phyloP scores from a whole-genome alignment of 2,329 filamentous ascomycete genomes.

The Pleomassaria siparia region DNA sequence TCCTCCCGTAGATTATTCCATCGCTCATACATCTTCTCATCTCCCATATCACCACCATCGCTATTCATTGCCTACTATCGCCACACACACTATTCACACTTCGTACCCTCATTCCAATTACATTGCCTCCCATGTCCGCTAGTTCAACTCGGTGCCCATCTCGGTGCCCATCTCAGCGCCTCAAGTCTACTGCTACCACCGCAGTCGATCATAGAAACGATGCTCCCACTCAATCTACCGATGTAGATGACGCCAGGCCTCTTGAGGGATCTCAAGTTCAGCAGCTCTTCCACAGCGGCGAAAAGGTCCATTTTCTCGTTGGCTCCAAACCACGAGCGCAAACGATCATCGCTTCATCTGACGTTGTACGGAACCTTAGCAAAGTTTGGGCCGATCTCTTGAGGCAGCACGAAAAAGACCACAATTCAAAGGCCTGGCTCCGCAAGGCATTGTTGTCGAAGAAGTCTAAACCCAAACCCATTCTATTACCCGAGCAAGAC shows the following conservation, averaged over 20 bases:
- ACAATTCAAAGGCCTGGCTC: neutral
- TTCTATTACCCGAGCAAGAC: slow-evolving; percentile 35
- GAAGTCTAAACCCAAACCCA: slow-evolving; percentile 7
- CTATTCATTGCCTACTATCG: neutral
- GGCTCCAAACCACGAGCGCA: neutral
- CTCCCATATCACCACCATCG: neutral
- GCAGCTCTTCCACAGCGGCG: neutral
- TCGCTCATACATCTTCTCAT: neutral
- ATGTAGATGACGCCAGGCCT: neutral
- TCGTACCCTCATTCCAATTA: no score
- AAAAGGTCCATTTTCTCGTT: neutral
- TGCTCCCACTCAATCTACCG: neutral
- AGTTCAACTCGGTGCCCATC: no score
- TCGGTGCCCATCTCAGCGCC: no score
- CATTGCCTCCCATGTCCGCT: no score
- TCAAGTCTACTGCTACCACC: no score
- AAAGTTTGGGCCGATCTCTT: slow-evolving; percentile 6
- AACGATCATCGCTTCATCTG: slow-evolving; percentile 8
- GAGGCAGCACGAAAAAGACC: neutral
- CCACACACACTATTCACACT: no score
- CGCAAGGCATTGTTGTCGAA: neutral
- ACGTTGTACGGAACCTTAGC: slow-evolving; percentile 14
- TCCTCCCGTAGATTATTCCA: neutral
- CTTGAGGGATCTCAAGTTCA: neutral
- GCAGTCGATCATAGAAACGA: neutral